Conservation (phyloP, 2,329 filamentous ascomycete species). For the Aspergillus calidoustus region DNA sequence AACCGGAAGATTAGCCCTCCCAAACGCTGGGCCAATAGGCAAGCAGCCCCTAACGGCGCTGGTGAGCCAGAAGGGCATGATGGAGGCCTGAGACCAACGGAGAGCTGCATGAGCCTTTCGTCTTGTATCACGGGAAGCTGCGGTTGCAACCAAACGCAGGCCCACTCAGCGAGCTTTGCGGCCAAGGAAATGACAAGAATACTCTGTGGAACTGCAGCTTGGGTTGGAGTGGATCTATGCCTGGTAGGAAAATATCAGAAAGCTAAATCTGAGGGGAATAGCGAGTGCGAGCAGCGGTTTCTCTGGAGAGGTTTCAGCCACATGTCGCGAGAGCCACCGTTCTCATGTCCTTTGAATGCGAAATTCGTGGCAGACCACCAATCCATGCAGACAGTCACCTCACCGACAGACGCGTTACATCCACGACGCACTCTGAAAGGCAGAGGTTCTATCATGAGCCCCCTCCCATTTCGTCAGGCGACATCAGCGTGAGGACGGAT, state of each 20-base stretch:
- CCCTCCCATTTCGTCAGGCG: constrained; percentile 21
- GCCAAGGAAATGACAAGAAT: constrained; percentile 16
- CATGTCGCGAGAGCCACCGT: background rate
- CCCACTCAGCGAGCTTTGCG: constrained; percentile 23
- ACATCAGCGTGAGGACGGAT: constrained; percentile 17
- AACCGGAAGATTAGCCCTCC: constrained; percentile 31
- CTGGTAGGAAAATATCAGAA: constrained; percentile 8
- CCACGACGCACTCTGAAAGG: background rate
- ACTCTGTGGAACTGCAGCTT: constrained; percentile 19
- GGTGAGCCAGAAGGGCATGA: constrained; percentile 31
- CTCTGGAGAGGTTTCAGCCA: constrained; percentile 9
- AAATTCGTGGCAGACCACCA: background rate
- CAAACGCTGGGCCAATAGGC: constrained; percentile 30
- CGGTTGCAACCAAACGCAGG: constrained; percentile 32
- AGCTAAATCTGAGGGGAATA: background rate
- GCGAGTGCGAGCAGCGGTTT: background rate
- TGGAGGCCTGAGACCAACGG: constrained; percentile 39
- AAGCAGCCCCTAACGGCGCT: constrained; percentile 16
- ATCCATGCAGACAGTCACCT: background rate
- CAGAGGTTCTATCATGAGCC: constrained; percentile 14
- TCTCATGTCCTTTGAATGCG: background rate
- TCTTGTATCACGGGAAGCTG: constrained; percentile 35
- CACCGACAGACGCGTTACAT: constrained; percentile 12
- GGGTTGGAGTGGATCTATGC: constrained; percentile 15
- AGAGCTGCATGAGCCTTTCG: constrained; percentile 34